A percentile compares a stretch with the other conserved stretches of the same genome.
Conservation (phyloP, 2,329 filamentous ascomycete species). For the Malbranchea cinnamomea region DNA sequence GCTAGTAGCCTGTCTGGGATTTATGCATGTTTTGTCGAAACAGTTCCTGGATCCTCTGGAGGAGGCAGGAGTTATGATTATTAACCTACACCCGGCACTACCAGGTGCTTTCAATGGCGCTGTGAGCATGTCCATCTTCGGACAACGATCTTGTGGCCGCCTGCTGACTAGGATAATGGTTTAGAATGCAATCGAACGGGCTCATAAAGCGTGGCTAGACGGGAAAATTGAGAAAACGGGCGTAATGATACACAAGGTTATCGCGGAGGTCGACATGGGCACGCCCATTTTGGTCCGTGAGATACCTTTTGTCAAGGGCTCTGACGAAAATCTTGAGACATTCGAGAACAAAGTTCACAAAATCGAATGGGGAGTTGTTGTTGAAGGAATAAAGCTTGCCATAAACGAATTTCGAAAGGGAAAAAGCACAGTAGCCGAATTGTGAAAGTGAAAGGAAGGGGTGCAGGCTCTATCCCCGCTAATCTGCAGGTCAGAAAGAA, state of each 20-base stretch:
- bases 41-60: constrained; percentile 56
- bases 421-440: no score
- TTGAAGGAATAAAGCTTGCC: constrained; percentile 45
- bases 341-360: constrained; percentile 60
- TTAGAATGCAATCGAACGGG: constrained; percentile 64
- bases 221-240: constrained; percentile 56
- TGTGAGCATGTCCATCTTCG: constrained; percentile 17
- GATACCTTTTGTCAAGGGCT: constrained; percentile 45
- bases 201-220: constrained; percentile 56
- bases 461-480: no score
- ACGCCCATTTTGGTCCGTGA: constrained; percentile 55
- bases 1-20: constrained; percentile 67
- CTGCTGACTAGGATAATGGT: no score
- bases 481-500: no score
- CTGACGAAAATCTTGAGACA: constrained; percentile 48
- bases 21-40: constrained; percentile 68
- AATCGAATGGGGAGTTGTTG: constrained; percentile 64
- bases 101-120: constrained; percentile 64
- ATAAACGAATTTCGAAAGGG: constrained; percentile 18
- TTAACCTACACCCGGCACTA: constrained; percentile 69
- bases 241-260: constrained; percentile 81
- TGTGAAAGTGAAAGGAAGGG: no score
- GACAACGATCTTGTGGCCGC: constrained; percentile 9
- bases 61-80: constrained; percentile 48
- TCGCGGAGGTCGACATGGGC: constrained; percentile 65